Conservation (phyloP, 106 monocot species). For the Apostasia ramifera region DNA sequence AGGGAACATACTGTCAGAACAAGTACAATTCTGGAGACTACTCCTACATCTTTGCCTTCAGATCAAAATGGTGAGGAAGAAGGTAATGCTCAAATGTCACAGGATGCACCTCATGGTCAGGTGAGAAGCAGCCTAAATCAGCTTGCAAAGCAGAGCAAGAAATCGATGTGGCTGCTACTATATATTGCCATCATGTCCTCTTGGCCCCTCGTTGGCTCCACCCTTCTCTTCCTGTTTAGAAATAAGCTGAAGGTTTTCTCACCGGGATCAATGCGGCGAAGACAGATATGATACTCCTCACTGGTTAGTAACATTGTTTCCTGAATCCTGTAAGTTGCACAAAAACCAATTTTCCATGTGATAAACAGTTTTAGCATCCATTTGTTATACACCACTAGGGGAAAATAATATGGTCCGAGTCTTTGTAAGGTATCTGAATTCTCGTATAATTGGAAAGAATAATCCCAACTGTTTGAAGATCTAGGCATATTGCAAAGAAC, state of each 20-base stretch:
- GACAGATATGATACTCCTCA: slow-evolving; percentile 7
- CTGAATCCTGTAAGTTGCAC: no score
- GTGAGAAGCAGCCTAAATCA: slow-evolving; percentile 48
- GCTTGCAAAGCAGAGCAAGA: slow-evolving; percentile 32
- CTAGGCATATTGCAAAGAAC: no score
- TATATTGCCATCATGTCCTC: slow-evolving; percentile 75
- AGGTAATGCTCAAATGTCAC: not conserved
- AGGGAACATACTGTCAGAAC: not conserved
- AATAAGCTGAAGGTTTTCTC: slow-evolving; percentile 36
- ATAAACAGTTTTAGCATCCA: no score
- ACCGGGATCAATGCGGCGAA: slow-evolving; percentile 17
- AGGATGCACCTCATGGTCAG: slow-evolving; percentile 18
- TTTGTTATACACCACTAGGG: no score
- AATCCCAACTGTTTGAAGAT: no score
- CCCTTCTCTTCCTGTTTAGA: slow-evolving; percentile 31
- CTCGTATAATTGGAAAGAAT: no score
- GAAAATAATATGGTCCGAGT: no score
- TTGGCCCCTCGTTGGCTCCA: slow-evolving; percentile 71
- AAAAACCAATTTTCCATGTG: no score
- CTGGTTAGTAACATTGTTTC: no score
- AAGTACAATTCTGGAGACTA: not conserved
- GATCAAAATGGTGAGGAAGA: slow-evolving; percentile 12
- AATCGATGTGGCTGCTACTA: slow-evolving; percentile 66
- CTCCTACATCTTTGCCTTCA: not conserved
- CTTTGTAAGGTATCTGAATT: no score